phyloP scores from a whole-genome alignment of 306 rosid genomes.

The Quercus cerris region DNA sequence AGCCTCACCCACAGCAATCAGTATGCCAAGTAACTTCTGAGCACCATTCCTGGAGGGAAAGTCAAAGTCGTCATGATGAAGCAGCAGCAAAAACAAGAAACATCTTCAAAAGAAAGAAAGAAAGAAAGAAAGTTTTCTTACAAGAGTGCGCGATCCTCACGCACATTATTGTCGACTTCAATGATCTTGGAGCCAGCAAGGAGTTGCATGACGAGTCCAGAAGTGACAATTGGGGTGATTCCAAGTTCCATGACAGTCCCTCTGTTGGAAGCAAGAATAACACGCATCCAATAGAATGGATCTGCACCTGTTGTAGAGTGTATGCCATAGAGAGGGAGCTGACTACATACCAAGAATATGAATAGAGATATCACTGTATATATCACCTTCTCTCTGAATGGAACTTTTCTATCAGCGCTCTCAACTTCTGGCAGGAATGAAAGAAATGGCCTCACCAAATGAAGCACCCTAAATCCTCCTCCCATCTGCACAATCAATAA shows the following conservation, averaged over 20 bases:
- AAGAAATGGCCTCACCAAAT: conserved; percentile 87
- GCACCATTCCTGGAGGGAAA: conserved; percentile 69
- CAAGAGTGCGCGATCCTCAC: conserved; percentile 95
- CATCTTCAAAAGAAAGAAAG: background rate
- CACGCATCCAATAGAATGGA: conserved; percentile 98
- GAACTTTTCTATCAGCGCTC: conserved; percentile 83
- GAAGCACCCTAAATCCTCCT: conserved; percentile 95
- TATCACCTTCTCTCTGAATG: conserved; percentile 93
- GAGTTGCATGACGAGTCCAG: conserved; percentile 92
- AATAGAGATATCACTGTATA: conserved; percentile 86
- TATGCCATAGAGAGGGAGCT: conserved; percentile 91
- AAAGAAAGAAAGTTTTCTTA: conserved; percentile 31
- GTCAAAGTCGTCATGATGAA: background rate
- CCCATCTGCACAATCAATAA: conserved; percentile 54
- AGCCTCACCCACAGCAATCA: conserved; percentile 94
- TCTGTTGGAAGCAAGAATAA: conserved; percentile 86
- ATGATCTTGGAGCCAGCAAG: conserved; percentile 86
- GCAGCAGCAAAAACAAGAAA: background rate
- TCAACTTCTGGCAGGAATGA: conserved; percentile 91
- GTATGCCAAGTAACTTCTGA: conserved; percentile 82
- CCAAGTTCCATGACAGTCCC: conserved; percentile 99
- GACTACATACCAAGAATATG: conserved; percentile 90
- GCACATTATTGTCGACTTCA: conserved; percentile 89
- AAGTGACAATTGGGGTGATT: conserved; percentile 91
- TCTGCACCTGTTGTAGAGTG: conserved; percentile 95